Percentiles rank a stretch among this genome's conserved stretches.
Evolutionary conservation across 305 asterid species (phyloP).

Genomic region (Fraxinus dipetala): DNA sequence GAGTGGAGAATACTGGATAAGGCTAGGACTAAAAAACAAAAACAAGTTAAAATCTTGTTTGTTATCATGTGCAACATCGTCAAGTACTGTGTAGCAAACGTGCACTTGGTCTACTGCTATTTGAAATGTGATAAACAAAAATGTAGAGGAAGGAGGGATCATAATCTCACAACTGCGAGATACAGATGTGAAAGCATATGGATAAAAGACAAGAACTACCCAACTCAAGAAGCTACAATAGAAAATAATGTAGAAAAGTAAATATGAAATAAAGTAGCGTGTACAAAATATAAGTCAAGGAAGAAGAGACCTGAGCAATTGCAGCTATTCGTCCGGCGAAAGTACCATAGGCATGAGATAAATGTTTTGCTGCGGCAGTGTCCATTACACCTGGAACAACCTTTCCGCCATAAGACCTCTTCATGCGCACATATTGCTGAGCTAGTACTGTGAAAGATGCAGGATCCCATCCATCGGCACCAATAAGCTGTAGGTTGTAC

Average conservation of each 20-base stretch:
- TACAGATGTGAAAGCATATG: neutral
- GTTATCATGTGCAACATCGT: neutral
- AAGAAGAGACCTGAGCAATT: constrained; percentile 73
- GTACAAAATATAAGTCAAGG: neutral
- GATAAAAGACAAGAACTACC: constrained; percentile 14
- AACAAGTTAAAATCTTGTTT: neutral
- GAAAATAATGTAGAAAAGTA: neutral
- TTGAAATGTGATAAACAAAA: neutral
- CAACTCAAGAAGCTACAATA: neutral
- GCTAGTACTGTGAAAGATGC: constrained; percentile 82
- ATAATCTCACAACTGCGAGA: constrained; percentile 8
- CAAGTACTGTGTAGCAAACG: neutral
- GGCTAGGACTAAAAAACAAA: neutral
- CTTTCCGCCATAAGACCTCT: constrained; percentile 68
- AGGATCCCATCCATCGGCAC: constrained; percentile 97
- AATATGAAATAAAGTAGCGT: constrained; percentile 5
- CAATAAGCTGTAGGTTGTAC: constrained; percentile 60
- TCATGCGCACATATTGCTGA: constrained; percentile 87
- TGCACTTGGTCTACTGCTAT: neutral
- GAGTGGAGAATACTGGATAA: neutral
- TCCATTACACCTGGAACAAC: constrained; percentile 95
- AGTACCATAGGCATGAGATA: constrained; percentile 89
- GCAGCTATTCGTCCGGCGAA: constrained; percentile 78
- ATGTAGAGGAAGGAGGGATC: neutral
- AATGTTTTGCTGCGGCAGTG: constrained; percentile 87